Base-by-base conservation (phyloP, 306 rosid species). In the Medicago truncatula region DNA sequence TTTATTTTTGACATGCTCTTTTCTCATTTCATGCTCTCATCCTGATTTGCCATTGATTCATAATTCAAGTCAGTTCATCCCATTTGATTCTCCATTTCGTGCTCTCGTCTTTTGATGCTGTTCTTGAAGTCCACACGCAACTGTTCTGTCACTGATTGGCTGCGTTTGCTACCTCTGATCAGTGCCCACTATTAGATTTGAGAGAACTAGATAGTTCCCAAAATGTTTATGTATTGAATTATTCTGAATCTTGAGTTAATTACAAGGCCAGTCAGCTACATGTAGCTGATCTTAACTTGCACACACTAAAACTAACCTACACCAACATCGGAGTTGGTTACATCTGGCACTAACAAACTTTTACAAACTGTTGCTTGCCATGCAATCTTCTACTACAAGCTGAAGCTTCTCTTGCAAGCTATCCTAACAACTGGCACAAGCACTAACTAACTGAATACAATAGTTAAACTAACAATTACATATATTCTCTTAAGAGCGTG, bases 201-300 rank as follows among this genome's bases (percentile, higher is more conserved):
- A 7, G 23, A 15, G 21, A 52, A 52, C 2, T 10, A 52, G 20
- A 16, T 52, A 16, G 16, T 52, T 18, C 8, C 58, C 28, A 52
- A 52, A 50, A 7, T 52, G 58, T 52, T 16, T 52, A 1, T 16
- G 23, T 52, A 52, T 52, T 16, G 58, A 16, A 52, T 50, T 23
- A 52, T 52, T 52, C 23, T 52, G 58, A 52, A 52, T 52, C 58
- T 52, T 52, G 58, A 52, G 58, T 52, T 16, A 52, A 21, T 52
- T 52, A 31, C 36, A 31, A 31, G 36, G 36, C 6, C 28, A 31
- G 36, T 31, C 6, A 31, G 36, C 36, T 31, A 4, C 6, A 31
- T 3, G 5, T 31, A 31, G 36, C 36, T 31, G 36, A 31, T 31
- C 36, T 31, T 31, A 52, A 52, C 21, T 21, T 16, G 58, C 58